Percentiles rank a stretch among this genome's conserved stretches.
phyloP scores from a whole-genome alignment of 2,329 filamentous ascomycete genomes.

The Microthyrium microscopicum region DNA sequence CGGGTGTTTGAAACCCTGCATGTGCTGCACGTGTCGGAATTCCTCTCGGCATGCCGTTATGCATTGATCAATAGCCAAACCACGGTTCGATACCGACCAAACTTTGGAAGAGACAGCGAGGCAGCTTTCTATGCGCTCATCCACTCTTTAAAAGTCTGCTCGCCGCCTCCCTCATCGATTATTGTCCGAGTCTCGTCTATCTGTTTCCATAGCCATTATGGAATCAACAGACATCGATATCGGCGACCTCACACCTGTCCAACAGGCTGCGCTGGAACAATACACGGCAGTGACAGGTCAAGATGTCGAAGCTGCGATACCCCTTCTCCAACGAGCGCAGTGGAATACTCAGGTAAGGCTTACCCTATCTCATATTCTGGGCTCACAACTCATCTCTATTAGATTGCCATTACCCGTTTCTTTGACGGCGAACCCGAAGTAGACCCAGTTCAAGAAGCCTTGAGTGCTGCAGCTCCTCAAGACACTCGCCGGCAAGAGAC shows the following conservation, averaged over 20 bases:
- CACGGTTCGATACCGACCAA: too few relatives aligned
- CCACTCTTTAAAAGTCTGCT: too few relatives aligned
- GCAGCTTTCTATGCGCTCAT: too few relatives aligned
- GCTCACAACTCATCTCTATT: conserved; percentile 10
- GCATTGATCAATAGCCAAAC: too few relatives aligned
- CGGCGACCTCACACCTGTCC: conserved; percentile 53
- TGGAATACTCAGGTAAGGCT: conserved; percentile 76
- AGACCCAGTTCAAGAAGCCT: conserved; percentile 55
- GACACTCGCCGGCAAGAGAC: conserved; percentile 54
- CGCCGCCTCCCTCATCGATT: too few relatives aligned
- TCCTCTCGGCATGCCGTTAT: too few relatives aligned
- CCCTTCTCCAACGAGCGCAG: conserved; percentile 68
- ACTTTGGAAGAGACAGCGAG: too few relatives aligned
- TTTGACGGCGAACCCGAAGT: conserved; percentile 90
- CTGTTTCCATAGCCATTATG: conserved; percentile 16
- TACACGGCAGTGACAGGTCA: conserved; percentile 81
- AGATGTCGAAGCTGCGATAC: conserved; percentile 56
- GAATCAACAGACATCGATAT: conserved; percentile 35
- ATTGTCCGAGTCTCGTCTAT: too few relatives aligned
- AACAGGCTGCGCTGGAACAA: conserved; percentile 74
- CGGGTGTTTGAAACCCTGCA: too few relatives aligned
- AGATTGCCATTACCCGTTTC: conserved; percentile 95
- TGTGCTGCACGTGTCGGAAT: too few relatives aligned
- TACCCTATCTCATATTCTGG: background rate
- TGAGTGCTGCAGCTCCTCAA: conserved; percentile 42